A percentile compares a stretch with the other conserved stretches of the same genome.
Conservation (phyloP, 305 asterid genomes). For the Fraxinus xanthoxyloides region DNA sequence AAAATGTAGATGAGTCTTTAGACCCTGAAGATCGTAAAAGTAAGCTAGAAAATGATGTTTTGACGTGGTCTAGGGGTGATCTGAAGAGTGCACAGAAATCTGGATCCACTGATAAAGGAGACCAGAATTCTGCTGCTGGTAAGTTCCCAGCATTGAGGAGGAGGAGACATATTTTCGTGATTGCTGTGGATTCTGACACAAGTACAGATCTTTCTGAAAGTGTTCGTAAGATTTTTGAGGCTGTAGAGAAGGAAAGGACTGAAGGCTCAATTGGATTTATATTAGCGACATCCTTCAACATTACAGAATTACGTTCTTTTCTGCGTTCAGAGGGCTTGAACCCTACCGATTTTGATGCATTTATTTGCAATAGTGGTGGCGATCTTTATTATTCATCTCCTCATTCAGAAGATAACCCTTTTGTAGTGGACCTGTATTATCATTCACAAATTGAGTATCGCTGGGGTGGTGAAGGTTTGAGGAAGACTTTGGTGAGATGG, state of each 20-base stretch:
- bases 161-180: conserved; percentile 70
- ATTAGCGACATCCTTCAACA: conserved; percentile 74
- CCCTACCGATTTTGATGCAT: conserved; percentile 87
- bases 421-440: conserved; percentile 89
- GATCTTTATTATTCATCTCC: conserved; percentile 91
- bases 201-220: conserved; percentile 70
- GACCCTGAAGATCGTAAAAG: conserved; percentile 63
- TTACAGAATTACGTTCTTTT: conserved; percentile 61
- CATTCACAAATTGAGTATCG: conserved; percentile 98
- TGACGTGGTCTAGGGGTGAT: conserved; percentile 66
- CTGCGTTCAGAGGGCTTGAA: conserved; percentile 66
- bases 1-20: conserved; percentile 45
- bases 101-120: conserved; percentile 55
- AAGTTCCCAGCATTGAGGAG: conserved; percentile 86
- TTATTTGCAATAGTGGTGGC: conserved; percentile 96
- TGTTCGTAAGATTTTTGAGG: conserved; percentile 69
- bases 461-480: conserved; percentile 99
- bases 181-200: conserved; percentile 78
- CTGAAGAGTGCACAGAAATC: conserved; percentile 48
- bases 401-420: conserved; percentile 72
- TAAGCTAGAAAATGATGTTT: conserved; percentile 77
- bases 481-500: conserved; percentile 91
- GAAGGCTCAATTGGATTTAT: conserved; percentile 92
- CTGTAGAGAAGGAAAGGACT: conserved; percentile 68
- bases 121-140: conserved; percentile 53